Evolutionary conservation across 1,284 basidiomycete genomes (phyloP).

Genomic region (Pseudozyma hubeiensis): DNA sequence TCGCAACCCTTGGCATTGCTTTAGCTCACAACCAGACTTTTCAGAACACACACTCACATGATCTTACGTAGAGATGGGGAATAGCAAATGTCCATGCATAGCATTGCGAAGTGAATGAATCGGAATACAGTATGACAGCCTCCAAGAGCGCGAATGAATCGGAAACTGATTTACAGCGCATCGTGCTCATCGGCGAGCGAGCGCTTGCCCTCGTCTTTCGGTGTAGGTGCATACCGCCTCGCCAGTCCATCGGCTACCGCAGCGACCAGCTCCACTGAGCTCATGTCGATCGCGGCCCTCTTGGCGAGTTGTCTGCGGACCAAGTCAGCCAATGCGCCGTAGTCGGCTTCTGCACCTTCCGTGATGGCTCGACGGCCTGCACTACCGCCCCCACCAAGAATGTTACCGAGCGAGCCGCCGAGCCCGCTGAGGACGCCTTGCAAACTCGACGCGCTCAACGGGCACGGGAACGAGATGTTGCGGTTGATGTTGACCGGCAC

Average conservation of each 20-base stretch:
- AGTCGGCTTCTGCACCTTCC: not conserved
- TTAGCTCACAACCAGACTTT: no score
- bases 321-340: constrained; percentile 9
- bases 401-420: constrained; percentile 10
- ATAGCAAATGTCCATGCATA: constrained; percentile 33
- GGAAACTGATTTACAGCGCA: constrained; percentile 15
- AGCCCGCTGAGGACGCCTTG: constrained; percentile 21
- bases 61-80: no score
- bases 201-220: not conserved
- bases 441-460: constrained; percentile 28
- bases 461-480: constrained; percentile 52
- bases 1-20: no score
- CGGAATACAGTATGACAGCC: not conserved
- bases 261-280: constrained; percentile 26
- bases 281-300: constrained; percentile 17
- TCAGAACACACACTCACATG: no score
- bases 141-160: not conserved
- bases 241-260: constrained; percentile 32
- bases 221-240: constrained; percentile 17
- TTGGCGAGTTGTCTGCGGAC: constrained; percentile 21
- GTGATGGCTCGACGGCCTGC: constrained; percentile 7
- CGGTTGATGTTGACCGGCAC: constrained; percentile 48
- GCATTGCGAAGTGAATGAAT: constrained; percentile 12
- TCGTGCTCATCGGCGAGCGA: constrained; percentile 27
- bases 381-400: not conserved